A percentile compares a stretch with the other conserved stretches of the same genome.
phyloP scores from a whole-genome alignment of 768 basidiomycete species.

The Amanita fuliginea region DNA sequence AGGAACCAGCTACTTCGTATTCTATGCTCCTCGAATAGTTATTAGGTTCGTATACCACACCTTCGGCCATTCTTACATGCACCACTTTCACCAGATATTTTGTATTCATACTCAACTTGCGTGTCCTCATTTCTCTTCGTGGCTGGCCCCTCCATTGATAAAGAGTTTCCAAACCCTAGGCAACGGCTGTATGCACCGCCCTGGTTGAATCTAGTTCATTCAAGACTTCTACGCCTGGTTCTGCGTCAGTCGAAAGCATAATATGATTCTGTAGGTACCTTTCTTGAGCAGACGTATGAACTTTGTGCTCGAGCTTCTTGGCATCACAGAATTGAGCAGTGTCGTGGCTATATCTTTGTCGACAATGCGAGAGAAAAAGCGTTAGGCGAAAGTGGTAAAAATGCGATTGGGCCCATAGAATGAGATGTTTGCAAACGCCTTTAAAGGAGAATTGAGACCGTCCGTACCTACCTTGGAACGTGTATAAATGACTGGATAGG shows the following conservation, averaged over 20 bases:
- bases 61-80: background rate
- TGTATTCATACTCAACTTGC: background rate
- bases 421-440: constrained; percentile 72
- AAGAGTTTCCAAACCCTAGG: constrained; percentile 36
- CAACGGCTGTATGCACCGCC: constrained; percentile 27
- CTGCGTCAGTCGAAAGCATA: constrained; percentile 57
- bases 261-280: constrained; percentile 84
- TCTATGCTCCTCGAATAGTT: background rate
- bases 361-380: constrained; percentile 93
- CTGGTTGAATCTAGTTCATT: constrained; percentile 85
- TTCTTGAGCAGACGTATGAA: constrained; percentile 64
- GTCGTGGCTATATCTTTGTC: constrained; percentile 63
- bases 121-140: background rate
- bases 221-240: constrained; percentile 77
- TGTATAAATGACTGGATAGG: background rate
- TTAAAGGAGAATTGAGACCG: constrained; percentile 90
- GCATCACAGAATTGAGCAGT: constrained; percentile 36
- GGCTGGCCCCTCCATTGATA: too few species aligned
- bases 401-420: constrained; percentile 93
- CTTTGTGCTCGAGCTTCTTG: background rate
- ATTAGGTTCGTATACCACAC: background rate
- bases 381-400: constrained; percentile 75
- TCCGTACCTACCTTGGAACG: constrained; percentile 77
- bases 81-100: too few species aligned
- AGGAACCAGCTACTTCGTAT: background rate